Base-by-base conservation (phyloP, 2,329 filamentous ascomycete species). In the Fonsecaea multimorphosa region DNA sequence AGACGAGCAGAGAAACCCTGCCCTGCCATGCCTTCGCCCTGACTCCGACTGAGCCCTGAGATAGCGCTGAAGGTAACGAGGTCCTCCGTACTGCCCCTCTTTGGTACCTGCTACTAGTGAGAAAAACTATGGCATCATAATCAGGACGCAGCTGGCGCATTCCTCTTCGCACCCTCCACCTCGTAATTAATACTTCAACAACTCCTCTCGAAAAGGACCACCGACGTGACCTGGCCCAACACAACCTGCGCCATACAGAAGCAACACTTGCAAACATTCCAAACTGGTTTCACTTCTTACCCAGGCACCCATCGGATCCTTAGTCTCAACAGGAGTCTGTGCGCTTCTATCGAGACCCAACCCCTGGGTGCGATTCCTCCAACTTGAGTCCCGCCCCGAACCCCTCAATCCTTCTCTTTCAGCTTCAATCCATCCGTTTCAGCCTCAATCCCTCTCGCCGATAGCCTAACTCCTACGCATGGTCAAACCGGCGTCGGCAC, bases 381-480 rank as follows among this genome's bases (percentile, higher is more conserved):
- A 7, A 46, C 46, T 29, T 38, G 46, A 19, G 24, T 31, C 29
- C n/a, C 40, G 27, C 56, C 56, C 56, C 56, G 32, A 22, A n/a
- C 27, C 44, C 46, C 58, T 52, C 34, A 36, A 52, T 52, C 58
- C 58, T 49, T 52, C 31, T n/a, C 29, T 9, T 38, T 60, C 58
- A 53, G 58, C 58, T 60, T 34, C 58, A 29, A 36, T 36, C 19
- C 36, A 60, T 31, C 46, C n/a, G 32, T 60, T 49, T 22, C 31
- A 34, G 24, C 32, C 58, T 52, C 46, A 16, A 12, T 49, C 49
- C 12, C 57, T 29, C n/a, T 16, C 8, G 19, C 11, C 11, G 22
- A 24, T 49, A 12, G 44, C 44, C 19, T 24, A 5, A 49, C 44
- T 24, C 44, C 44, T 24, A 24, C 22, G 44, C 19, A 49, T 49